A percentile compares a stretch with the other conserved stretches of the same genome.
phyloP scores from a whole-genome alignment of 805 yeast species.

The Schwanniomyces occidentalis region DNA sequence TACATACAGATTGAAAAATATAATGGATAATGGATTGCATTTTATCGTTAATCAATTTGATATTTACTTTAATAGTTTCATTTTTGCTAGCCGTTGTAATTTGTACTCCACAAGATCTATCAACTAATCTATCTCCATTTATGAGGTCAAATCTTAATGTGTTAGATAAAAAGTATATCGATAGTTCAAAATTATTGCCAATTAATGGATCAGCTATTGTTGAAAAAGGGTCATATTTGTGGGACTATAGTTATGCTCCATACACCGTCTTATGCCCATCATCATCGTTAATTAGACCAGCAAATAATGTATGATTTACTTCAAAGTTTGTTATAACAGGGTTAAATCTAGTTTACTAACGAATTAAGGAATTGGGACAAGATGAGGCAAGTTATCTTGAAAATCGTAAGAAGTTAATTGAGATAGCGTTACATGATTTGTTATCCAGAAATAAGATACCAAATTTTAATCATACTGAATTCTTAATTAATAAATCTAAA shows the following conservation, averaged over 20 bases:
- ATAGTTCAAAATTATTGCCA: slow-evolving; percentile 1
- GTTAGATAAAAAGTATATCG: background rate
- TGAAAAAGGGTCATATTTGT: too few relatives aligned
- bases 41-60: too few relatives aligned
- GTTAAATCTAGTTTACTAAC: slow-evolving; percentile 5
- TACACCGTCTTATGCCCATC: slow-evolving; percentile 25
- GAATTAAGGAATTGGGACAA: slow-evolving; percentile 11
- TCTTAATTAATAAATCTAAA: slow-evolving; percentile 13
- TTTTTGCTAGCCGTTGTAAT: too few relatives aligned
- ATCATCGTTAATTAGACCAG: slow-evolving; percentile 15
- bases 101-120: too few relatives aligned
- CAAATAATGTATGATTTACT: slow-evolving; percentile 19
- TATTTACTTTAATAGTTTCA: too few relatives aligned
- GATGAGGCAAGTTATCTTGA: slow-evolving; percentile 27
- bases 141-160: too few relatives aligned
- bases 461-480: slow-evolving; percentile 25
- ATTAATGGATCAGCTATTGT: background rate
- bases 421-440: slow-evolving; percentile 24
- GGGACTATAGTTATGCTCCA: slow-evolving; percentile 27
- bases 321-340: too few relatives aligned
- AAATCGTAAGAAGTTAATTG: slow-evolving; percentile 30
- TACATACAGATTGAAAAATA: too few relatives aligned
- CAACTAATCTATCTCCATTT: too few relatives aligned
- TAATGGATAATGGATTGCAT: too few relatives aligned
- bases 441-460: slow-evolving; percentile 33